Conservation (phyloP, 2,329 filamentous ascomycete species). For the Fusarium guadeloupense region DNA sequence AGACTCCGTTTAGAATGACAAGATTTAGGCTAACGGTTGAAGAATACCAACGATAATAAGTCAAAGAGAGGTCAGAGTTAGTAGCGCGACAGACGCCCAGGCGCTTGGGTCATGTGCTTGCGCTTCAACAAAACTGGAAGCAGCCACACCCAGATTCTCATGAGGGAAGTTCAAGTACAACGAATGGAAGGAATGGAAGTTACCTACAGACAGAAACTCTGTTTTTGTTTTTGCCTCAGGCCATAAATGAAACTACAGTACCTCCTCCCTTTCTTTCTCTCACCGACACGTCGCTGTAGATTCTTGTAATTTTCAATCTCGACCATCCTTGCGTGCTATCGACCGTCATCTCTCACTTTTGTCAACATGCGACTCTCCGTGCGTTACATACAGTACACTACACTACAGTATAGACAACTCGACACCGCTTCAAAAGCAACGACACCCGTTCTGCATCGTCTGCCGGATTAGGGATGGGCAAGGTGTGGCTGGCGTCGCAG, state of each 20-base stretch:
- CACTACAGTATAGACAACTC: not conserved
- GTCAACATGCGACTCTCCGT: conserved; percentile 7
- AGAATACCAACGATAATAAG: not conserved
- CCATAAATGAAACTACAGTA: not conserved
- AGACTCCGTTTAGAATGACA: no score
- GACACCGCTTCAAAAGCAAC: conserved; percentile 21
- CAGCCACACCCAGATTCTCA: not conserved
- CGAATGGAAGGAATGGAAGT: conserved; percentile 6
- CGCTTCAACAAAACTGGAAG: not conserved
- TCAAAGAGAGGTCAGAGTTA: not conserved
- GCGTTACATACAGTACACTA: not conserved
- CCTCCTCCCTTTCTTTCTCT: conserved; percentile 5
- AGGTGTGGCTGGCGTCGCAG: conserved; percentile 28
- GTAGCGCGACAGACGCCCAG: conserved; percentile 34
- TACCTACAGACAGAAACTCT: not conserved
- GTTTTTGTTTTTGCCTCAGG: conserved; percentile 22
- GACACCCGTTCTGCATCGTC: conserved; percentile 35
- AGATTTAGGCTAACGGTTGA: not conserved
- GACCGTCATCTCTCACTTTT: conserved; percentile 27
- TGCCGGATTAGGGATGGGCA: conserved; percentile 29
- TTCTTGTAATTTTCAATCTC: conserved; percentile 8
- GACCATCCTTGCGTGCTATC: conserved; percentile 17
- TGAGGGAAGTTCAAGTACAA: not conserved
- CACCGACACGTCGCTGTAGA: conserved; percentile 13
- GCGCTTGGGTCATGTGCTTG: conserved; percentile 29